phyloP scores from a whole-genome alignment of 2,329 filamentous ascomycete species.

The Penicillium occitanis region DNA sequence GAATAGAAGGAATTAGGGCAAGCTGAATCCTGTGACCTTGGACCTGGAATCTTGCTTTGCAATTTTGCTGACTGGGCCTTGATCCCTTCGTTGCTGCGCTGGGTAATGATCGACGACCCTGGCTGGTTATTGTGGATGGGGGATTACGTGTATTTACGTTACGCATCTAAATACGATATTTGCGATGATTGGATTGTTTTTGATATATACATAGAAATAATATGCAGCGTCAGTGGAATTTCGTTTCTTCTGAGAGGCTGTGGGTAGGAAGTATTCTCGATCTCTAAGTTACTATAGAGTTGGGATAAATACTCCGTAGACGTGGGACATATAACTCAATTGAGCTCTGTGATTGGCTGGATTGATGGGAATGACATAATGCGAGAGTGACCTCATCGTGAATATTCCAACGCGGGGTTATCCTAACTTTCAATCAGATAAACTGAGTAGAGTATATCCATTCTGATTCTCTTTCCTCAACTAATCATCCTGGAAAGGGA shows the following conservation, averaged over 20 bases:
- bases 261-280: background rate
- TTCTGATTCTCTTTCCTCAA: background rate
- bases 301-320: background rate
- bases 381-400: slow-evolving; percentile 9
- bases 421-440: background rate
- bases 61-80: background rate
- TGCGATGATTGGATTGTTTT: background rate
- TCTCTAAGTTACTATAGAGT: background rate
- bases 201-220: background rate
- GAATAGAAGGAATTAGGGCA: background rate
- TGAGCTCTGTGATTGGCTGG: background rate
- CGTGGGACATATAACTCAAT: background rate
- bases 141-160: background rate
- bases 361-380: background rate
- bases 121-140: background rate
- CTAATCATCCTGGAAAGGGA: background rate
- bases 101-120: background rate
- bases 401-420: background rate
- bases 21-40: slow-evolving; percentile 1
- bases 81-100: background rate
- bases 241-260: background rate
- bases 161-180: background rate
- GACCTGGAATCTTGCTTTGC: background rate
- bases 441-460: background rate
- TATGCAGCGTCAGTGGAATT: background rate